Evolutionary conservation across 2,329 filamentous ascomycete genomes (phyloP).

Genomic region (Aspergillus quadricinctus): DNA sequence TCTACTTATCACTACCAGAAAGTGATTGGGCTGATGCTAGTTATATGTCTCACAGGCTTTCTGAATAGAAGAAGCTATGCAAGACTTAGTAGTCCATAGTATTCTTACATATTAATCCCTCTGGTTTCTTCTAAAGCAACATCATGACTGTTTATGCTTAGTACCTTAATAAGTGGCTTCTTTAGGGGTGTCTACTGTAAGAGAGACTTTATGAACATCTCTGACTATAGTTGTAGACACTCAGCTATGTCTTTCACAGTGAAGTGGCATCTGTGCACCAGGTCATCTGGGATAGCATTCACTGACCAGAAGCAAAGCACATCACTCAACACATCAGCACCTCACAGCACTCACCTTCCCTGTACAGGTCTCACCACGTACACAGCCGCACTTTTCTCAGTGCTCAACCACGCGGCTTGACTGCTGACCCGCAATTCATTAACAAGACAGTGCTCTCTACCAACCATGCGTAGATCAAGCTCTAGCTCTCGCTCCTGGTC

Average conservation of each 20-base stretch:
- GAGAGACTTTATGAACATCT: neutral
- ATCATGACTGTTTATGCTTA: neutral
- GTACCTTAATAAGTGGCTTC: neutral
- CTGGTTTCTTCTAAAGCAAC: neutral
- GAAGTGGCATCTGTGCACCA: neutral
- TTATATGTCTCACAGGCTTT: neutral
- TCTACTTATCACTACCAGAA: neutral
- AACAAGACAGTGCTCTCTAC: neutral
- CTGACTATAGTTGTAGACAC: neutral
- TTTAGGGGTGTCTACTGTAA: neutral
- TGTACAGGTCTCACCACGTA: neutral
- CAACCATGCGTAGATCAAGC: slow-evolving; percentile 9
- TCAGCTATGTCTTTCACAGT: neutral
- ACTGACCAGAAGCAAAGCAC: neutral
- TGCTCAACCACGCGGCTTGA: neutral
- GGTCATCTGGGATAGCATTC: neutral
- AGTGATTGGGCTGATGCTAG: neutral
- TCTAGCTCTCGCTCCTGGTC: slow-evolving; percentile 17
- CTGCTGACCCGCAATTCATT: neutral
- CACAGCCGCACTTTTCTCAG: neutral
- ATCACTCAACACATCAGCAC: neutral
- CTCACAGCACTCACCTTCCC: neutral
- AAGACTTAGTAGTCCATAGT: neutral
- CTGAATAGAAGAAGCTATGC: neutral
- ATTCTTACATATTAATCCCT: neutral